Conservation (phyloP, 192 early-diverging fungal species). For the Chytriomyces sp. region DNA sequence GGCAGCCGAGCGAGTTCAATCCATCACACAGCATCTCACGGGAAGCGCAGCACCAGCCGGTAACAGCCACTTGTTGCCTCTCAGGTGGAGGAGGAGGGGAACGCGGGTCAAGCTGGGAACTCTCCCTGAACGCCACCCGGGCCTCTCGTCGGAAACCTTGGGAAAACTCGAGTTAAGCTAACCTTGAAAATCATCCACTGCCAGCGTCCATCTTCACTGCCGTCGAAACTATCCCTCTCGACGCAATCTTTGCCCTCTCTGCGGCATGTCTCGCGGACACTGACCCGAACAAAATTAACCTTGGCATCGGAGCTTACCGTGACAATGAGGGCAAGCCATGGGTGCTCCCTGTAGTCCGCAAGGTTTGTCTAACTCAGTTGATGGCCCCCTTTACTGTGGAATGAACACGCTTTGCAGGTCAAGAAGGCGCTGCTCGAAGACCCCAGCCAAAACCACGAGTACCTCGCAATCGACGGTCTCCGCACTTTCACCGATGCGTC, state of each 20-base stretch:
- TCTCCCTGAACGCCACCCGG: too few species aligned
- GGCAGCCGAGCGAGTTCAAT: constrained; percentile 12
- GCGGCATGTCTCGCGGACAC: constrained; percentile 82
- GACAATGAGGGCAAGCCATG: constrained; percentile 92
- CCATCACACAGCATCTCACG: constrained; percentile 22
- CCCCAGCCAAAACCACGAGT: constrained; percentile 86
- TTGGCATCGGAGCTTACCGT: constrained; percentile 96
- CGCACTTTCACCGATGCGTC: constrained; percentile 80
- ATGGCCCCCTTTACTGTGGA: not conserved
- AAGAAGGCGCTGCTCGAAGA: constrained; percentile 75
- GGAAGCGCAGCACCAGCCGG: not conserved
- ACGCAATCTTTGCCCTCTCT: constrained; percentile 89
- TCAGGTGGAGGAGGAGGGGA: too few species aligned
- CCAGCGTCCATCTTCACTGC: constrained; percentile 41
- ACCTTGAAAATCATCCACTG: too few species aligned
- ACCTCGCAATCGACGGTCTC: constrained; percentile 86
- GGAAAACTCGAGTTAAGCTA: too few species aligned
- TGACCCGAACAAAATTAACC: constrained; percentile 82
- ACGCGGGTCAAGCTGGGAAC: too few species aligned
- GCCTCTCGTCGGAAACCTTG: too few species aligned
- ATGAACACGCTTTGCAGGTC: constrained; percentile 54
- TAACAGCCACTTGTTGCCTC: not conserved
- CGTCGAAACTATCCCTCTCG: constrained; percentile 72
- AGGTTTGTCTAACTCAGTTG: constrained; percentile 55
- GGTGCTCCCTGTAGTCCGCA: constrained; percentile 90